Percentiles rank a stretch among this genome's conserved stretches.
Evolutionary conservation across 768 basidiomycete species (phyloP).

Genomic region (Lactifluus piperatus): DNA sequence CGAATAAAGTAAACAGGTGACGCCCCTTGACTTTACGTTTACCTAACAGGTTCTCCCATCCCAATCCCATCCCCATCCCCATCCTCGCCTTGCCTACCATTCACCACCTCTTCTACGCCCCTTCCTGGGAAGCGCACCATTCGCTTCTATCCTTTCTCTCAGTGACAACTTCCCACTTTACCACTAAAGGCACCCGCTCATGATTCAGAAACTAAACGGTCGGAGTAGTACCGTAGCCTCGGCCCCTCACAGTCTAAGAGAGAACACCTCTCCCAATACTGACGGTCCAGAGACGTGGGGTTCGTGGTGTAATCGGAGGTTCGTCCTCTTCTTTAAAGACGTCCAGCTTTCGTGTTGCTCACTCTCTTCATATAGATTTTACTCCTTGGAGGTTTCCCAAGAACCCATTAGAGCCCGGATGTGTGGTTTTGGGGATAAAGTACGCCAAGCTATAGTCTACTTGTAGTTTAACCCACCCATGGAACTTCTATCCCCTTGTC

Average conservation of each 20-base stretch:
- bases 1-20: neutral
- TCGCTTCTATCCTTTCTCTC: constrained; percentile 15
- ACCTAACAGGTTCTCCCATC: neutral
- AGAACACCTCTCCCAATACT: constrained; percentile 8
- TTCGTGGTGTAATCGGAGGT: constrained; percentile 59
- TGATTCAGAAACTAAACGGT: constrained; percentile 61
- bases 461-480: neutral
- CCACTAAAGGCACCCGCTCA: constrained; percentile 21
- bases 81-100: neutral
- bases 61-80: neutral
- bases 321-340: constrained; percentile 22
- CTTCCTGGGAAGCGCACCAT: too few species aligned
- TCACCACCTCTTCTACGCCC: constrained; percentile 6
- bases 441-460: constrained; percentile 28
- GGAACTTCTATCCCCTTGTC: constrained; percentile 12
- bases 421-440: constrained; percentile 97
- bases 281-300: constrained; percentile 59
- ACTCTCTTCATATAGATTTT: constrained; percentile 42
- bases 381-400: constrained; percentile 79
- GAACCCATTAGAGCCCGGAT: constrained; percentile 86
- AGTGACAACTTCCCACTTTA: too few species aligned
- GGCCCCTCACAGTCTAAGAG: constrained; percentile 19
- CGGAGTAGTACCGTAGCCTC: constrained; percentile 29
- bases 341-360: neutral
- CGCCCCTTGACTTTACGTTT: neutral